Base-by-base conservation (phyloP, 2,329 filamentous ascomycete genomes). In the Alternaria conjuncta region DNA sequence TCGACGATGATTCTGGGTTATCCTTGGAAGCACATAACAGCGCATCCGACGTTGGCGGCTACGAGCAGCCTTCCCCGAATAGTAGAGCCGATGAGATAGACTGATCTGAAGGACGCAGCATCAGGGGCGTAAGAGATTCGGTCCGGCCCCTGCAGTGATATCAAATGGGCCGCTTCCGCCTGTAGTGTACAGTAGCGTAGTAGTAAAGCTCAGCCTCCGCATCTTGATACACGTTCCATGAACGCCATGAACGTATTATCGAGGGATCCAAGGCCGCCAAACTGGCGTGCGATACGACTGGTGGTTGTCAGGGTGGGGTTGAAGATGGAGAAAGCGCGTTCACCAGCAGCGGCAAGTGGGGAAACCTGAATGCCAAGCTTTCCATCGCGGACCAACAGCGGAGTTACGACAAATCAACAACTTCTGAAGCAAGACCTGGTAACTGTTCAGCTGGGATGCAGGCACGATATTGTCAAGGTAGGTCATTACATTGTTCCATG, bases 401-500 rank as follows among this genome's bases (percentile, higher is more conserved):
- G 28, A 13, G 18, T 51, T 3, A 23, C 13, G 28, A 23, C 28
- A 36, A 32, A 51, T 23, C 49, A 36, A n/a, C 49, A 21, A 45
- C 20, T 32, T 23, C 12, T 51, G 15, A 51, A 21, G 12, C 26
- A 30, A 25, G 44, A 32, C 21, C 41, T 25, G 47, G 26, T 28
- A 7, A 26, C n/a, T 20, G 25, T 20, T 57, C 20, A 50, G 32
- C 21, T 23, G 5, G 20, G 10, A 15, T 36, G 32, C 45, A 44
- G 30, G 13, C 20, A 36, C 12, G 15, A 26, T 59, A 23, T 63
- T 26, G 32, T 55, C 20, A 36, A 36, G 36, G 36, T 41, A 50
- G n/a, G 32, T 71, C 67, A 67, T 73, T 64, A 69, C 60, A 68
- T 67, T 71, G 41, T 68, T 67, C 61, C 65, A 58, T 60, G 61